These are phyloP conservation scores for Medicago truncatula DNA, from an alignment of 306 rosid genomes.

Conservation along the genomic window DNA sequence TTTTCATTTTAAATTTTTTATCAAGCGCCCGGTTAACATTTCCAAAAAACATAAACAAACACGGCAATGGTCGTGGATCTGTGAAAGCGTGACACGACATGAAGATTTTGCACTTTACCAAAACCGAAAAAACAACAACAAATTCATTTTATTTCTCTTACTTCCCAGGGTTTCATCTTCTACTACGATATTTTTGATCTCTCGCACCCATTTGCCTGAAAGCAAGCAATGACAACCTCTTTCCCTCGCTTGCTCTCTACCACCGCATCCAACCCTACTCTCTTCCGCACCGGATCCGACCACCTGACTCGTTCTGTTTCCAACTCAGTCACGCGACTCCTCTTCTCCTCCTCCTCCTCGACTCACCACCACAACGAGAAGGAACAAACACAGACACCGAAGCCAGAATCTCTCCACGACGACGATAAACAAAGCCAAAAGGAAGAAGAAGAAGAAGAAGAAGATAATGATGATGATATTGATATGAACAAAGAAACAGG, in stretches of 20 bases:
- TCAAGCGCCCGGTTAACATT: no score
- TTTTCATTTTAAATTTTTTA: no score
- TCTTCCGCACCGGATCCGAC: conserved; percentile 35
- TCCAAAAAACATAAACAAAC: no score
- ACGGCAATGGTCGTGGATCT: no score
- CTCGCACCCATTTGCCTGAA: neutral
- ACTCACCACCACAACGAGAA: conserved; percentile 31
- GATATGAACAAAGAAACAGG: conserved; percentile 57
- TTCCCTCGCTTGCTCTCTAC: conserved; percentile 42
- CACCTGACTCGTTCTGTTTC: conserved; percentile 43
- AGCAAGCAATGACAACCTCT: conserved; percentile 36
- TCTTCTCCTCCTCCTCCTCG: conserved; percentile 44
- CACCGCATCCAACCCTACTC: conserved; percentile 35
- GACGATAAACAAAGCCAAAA: conserved; percentile 32
- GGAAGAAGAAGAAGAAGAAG: conserved; percentile 29
- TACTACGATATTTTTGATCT: neutral
- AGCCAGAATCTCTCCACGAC: conserved; percentile 11
- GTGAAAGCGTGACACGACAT: no score
- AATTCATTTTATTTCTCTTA: no score
- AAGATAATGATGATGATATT: neutral
- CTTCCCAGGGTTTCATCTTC: neutral
- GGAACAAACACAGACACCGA: conserved; percentile 18
- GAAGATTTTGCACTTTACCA: no score
- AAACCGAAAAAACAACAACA: no score
- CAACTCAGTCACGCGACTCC: conserved; percentile 48